phyloP scores from a whole-genome alignment of 345 rosid genomes.

The Eucalyptus cloeziana region DNA sequence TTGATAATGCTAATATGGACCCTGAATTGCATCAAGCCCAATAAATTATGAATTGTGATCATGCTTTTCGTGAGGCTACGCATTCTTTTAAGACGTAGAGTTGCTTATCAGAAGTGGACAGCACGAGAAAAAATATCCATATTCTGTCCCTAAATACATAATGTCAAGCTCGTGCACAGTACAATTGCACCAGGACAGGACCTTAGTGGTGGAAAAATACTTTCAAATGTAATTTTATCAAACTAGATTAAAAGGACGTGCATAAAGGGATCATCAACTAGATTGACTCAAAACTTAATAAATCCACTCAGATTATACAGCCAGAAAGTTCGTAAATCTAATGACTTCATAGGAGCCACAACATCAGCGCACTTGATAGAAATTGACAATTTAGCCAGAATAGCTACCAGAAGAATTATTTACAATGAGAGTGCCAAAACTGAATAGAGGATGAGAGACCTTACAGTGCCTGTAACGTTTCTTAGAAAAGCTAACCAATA shows the following conservation, averaged over 20 bases:
- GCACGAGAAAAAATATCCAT: not conserved
- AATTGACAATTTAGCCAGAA: not conserved
- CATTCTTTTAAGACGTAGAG: not conserved
- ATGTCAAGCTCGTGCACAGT: not conserved
- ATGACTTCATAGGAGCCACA: not conserved
- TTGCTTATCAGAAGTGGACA: not conserved
- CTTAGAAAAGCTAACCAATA: not conserved
- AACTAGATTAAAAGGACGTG: not conserved
- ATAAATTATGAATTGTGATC: not conserved
- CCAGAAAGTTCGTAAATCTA: not conserved
- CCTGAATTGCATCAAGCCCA: not conserved
- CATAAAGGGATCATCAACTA: not conserved
- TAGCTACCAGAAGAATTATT: not conserved
- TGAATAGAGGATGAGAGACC: not conserved
- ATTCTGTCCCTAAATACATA: not conserved
- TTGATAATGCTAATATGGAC: not conserved
- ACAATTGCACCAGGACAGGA: not conserved
- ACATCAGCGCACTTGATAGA: not conserved
- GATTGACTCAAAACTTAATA: not conserved
- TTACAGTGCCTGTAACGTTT: not conserved
- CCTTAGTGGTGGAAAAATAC: not conserved
- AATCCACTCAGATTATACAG: not conserved
- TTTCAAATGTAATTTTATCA: not conserved
- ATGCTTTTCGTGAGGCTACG: not conserved
- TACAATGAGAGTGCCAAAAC: not conserved